phyloP scores from a whole-genome alignment of 768 basidiomycete genomes.

The Crucibulum laeve region DNA sequence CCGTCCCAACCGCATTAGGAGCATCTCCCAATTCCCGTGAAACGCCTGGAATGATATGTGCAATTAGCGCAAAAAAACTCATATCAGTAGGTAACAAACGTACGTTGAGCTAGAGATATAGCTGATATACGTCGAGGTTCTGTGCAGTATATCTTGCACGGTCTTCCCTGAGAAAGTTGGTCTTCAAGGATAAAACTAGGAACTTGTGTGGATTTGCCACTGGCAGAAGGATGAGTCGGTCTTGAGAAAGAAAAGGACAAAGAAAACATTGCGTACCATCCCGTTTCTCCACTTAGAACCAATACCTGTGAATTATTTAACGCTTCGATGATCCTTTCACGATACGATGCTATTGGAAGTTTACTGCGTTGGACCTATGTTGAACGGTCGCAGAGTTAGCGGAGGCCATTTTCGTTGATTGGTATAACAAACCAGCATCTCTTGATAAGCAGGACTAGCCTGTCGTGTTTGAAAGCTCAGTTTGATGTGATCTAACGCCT shows the following conservation, averaged over 20 bases:
- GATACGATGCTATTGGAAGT: conserved; percentile 84
- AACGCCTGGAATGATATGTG: conserved; percentile 40
- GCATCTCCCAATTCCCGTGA: conserved; percentile 89
- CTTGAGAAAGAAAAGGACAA: not conserved
- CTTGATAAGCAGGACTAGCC: conserved; percentile 65
- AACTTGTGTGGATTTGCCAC: conserved; percentile 96
- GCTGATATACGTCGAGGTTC: conserved; percentile 96
- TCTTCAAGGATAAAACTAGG: conserved; percentile 93
- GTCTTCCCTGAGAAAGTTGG: conserved; percentile 70
- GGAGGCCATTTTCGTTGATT: conserved; percentile 1
- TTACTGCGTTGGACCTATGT: conserved; percentile 64
- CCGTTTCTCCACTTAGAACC: conserved; percentile 63
- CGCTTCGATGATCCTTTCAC: conserved; percentile 62
- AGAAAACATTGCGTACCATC: conserved; percentile 24
- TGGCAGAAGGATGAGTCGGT: conserved; percentile 21
- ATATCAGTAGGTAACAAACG: conserved; percentile 7
- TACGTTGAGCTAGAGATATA: conserved; percentile 88
- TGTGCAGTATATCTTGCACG: conserved; percentile 91
- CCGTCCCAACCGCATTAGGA: conserved; percentile 71
- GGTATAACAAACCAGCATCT: conserved; percentile 71
- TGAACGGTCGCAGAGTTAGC: conserved; percentile 2
- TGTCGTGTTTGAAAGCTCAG: conserved; percentile 59
- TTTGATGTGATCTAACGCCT: conserved; percentile 49
- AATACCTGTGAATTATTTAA: conserved; percentile 78
- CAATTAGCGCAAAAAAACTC: conserved; percentile 3